These are phyloP conservation scores for Aspergillus olivimuriae DNA, from an alignment of 495 filamentous ascomycete genomes.

Conservation along the genomic window DNA sequence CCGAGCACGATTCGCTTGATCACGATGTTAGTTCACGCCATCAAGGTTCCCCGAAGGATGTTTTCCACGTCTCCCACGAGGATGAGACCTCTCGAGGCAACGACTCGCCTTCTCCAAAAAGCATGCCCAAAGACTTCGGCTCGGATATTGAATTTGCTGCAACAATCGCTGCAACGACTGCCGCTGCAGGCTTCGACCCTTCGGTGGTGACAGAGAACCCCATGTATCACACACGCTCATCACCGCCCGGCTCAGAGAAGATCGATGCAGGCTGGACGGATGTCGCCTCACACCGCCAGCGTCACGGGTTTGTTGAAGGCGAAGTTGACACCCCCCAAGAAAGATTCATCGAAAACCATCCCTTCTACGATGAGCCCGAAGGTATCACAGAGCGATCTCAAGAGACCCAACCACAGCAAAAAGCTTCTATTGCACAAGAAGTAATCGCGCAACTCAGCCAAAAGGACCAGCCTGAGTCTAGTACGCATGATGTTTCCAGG, in stretches of 20 bases:
- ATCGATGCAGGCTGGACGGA: slow-evolving; percentile 44
- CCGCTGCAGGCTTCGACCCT: slow-evolving; percentile 64
- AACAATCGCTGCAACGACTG: slow-evolving; percentile 60
- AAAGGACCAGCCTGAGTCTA: no score
- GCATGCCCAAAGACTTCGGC: slow-evolving; percentile 15
- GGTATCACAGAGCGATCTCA: slow-evolving; percentile 5
- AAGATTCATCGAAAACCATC: slow-evolving; percentile 15
- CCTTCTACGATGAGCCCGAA: slow-evolving; percentile 19
- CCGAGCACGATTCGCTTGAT: slow-evolving; percentile 33
- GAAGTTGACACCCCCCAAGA: slow-evolving; percentile 21
- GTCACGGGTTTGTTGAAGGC: slow-evolving; percentile 29
- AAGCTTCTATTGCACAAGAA: slow-evolving; percentile 24
- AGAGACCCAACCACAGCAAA: not conserved
- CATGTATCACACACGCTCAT: slow-evolving; percentile 54
- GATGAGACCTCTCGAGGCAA: not conserved
- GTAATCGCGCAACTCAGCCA: slow-evolving; percentile 25
- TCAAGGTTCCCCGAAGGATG: slow-evolving; percentile 16
- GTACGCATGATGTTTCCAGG: not conserved
- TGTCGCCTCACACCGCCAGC: slow-evolving; percentile 29
- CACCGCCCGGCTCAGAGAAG: slow-evolving; percentile 49
- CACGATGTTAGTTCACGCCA: slow-evolving; percentile 13
- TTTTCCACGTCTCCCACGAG: not conserved
- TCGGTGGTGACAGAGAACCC: slow-evolving; percentile 64
- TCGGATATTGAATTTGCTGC: slow-evolving; percentile 65
- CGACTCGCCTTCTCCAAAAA: slow-evolving; percentile 8